Evolutionary conservation across 73 alveolate genomes (phyloP).

Genomic region (Paramecium tetraurelia): DNA sequence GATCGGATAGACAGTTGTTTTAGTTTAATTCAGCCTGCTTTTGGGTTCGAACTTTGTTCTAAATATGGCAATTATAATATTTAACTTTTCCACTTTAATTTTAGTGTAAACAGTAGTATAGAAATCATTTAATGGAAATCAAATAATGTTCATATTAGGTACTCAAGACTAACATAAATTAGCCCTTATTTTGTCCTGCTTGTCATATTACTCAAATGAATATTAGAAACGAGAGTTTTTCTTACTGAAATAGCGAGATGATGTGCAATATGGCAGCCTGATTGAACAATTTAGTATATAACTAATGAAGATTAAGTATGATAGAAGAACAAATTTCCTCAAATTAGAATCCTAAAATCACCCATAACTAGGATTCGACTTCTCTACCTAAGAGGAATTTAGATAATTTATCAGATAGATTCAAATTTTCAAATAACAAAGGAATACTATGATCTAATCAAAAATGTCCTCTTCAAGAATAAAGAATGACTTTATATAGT

Average conservation of each 20-base stretch:
- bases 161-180: background rate
- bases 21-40: background rate
- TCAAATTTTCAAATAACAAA: background rate
- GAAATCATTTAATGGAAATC: background rate
- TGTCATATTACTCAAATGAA: background rate
- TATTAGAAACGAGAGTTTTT: background rate
- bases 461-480: background rate
- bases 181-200: background rate
- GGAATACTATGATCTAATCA: background rate
- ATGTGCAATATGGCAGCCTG: background rate
- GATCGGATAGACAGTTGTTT: background rate
- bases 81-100: background rate
- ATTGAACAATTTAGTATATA: background rate
- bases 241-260: background rate
- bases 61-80: background rate
- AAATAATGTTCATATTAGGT: background rate
- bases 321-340: background rate
- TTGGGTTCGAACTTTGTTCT: background rate
- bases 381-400: background rate
- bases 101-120: background rate
- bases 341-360: background rate
- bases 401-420: background rate
- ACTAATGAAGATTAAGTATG: background rate
- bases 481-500: background rate
- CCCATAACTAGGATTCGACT: background rate